A percentile compares a stretch with the other conserved stretches of the same genome.
These are phyloP conservation scores for Metarhizium robertsii DNA, from an alignment of 2,329 filamentous ascomycete genomes.

Conservation along the genomic window DNA sequence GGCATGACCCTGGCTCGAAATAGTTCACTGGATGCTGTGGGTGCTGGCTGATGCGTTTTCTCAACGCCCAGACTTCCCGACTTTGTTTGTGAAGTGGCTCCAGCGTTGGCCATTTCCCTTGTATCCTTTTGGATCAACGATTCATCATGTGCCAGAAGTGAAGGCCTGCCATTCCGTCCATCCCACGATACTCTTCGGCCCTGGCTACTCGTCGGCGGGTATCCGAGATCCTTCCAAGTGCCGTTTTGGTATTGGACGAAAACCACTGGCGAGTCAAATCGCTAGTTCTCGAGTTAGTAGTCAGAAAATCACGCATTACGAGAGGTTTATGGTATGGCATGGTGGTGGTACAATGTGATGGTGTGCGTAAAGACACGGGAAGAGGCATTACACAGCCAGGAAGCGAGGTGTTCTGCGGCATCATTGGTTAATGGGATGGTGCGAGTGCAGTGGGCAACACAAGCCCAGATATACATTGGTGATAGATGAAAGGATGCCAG, in stretches of 20 bases:
- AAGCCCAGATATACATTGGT: neutral
- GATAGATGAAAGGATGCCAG: neutral
- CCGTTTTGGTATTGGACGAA: neutral
- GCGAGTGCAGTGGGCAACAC: neutral
- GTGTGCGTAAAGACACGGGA: neutral
- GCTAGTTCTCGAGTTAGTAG: neutral
- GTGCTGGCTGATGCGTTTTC: neutral
- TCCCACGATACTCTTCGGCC: neutral
- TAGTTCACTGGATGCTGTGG: neutral
- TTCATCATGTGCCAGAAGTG: neutral
- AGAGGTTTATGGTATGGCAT: neutral
- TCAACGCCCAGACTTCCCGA: neutral
- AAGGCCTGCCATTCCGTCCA: neutral
- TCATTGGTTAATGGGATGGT: conserved; percentile 2
- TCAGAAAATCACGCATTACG: neutral
- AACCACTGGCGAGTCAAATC: neutral
- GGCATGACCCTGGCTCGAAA: neutral
- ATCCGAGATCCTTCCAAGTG: neutral
- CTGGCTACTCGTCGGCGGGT: neutral
- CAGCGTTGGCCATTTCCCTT: neutral
- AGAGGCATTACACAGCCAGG: neutral
- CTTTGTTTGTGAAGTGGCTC: neutral
- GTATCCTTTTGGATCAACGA: neutral
- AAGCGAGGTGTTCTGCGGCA: neutral
- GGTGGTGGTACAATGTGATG: neutral